These are phyloP conservation scores for Malassezia nana DNA, from an alignment of 1,284 basidiomycete species.

Conservation along the genomic window DNA sequence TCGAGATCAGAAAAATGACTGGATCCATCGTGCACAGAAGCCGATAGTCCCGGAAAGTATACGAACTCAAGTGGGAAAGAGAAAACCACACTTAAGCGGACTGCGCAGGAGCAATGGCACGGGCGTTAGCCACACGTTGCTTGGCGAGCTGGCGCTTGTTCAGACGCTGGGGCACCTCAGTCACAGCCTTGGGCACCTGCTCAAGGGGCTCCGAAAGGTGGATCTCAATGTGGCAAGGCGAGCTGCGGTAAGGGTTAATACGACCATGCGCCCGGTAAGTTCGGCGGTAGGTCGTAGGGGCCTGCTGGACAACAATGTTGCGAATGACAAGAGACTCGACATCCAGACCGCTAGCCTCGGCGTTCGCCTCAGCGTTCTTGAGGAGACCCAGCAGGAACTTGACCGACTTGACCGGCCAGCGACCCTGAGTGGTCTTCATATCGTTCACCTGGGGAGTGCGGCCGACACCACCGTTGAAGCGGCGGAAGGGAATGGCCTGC, in stretches of 20 bases:
- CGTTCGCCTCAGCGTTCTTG: conserved; percentile 99
- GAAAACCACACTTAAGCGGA: conserved; percentile 9
- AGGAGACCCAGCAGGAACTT: conserved; percentile 86
- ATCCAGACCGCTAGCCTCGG: conserved; percentile 91
- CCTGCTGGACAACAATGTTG: conserved; percentile 97
- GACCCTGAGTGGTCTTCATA: conserved; percentile 92
- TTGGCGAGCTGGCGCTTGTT: conserved; percentile 47
- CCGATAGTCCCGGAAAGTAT: neutral
- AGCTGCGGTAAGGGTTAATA: conserved; percentile 61
- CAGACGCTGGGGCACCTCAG: conserved; percentile 26
- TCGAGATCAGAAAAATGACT: conserved; percentile 1
- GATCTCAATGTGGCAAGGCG: conserved; percentile 84
- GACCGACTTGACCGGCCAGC: conserved; percentile 99
- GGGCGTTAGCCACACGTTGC: conserved; percentile 37
- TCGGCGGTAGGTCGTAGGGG: conserved; percentile 99
- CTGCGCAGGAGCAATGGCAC: conserved; percentile 18
- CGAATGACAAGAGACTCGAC: conserved; percentile 85
- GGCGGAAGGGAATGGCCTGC: conserved; percentile 90
- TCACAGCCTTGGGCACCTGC: conserved; percentile 43
- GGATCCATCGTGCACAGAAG: neutral
- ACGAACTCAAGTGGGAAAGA: neutral
- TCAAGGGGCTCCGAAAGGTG: conserved; percentile 39
- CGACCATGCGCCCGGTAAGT: conserved; percentile 98
- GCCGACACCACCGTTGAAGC: conserved; percentile 93
- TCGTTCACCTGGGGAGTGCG: conserved; percentile 94